phyloP scores from a whole-genome alignment of 352 stramenopile species.

The Phytophthora citricola region DNA sequence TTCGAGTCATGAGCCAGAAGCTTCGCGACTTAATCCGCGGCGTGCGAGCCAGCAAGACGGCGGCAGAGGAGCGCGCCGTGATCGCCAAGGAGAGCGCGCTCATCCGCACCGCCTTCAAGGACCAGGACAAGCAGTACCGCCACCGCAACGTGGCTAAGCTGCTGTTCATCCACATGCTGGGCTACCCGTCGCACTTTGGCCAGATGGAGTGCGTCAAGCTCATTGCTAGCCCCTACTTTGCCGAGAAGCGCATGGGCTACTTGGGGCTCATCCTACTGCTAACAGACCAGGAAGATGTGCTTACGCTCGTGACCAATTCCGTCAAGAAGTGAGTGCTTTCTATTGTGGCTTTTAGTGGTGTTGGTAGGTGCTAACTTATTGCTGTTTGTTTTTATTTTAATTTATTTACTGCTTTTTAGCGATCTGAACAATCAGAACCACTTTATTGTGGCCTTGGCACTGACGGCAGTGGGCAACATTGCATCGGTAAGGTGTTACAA shows the following conservation, averaged over 20 bases:
- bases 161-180: slow-evolving; percentile 99
- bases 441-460: slow-evolving; percentile 96
- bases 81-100: slow-evolving; percentile 99
- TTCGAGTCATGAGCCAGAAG: slow-evolving; percentile 95
- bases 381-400: neutral
- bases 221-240: slow-evolving; percentile 98
- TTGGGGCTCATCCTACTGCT: slow-evolving; percentile 97
- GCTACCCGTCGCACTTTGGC: slow-evolving; percentile 99
- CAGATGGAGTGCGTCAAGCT: slow-evolving; percentile 99
- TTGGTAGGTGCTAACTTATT: slow-evolving; percentile 4
- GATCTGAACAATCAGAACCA: slow-evolving; percentile 95
- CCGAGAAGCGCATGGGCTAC: slow-evolving; percentile 99
- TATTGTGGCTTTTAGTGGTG: neutral
- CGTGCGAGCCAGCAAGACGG: slow-evolving; percentile 98
- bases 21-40: slow-evolving; percentile 98
- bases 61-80: slow-evolving; percentile 97
- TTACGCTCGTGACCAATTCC: slow-evolving; percentile 99
- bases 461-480: slow-evolving; percentile 98
- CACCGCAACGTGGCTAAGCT: slow-evolving; percentile 99
- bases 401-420: slow-evolving; percentile 39
- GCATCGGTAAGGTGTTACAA: slow-evolving; percentile 77
- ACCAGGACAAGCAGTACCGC: slow-evolving; percentile 96
- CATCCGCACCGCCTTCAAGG: slow-evolving; percentile 99
- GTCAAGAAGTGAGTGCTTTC: slow-evolving; percentile 92
- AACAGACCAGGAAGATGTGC: slow-evolving; percentile 98